phyloP scores from a whole-genome alignment of 306 rosid genomes.

The Cucurbita argyrosperma region DNA sequence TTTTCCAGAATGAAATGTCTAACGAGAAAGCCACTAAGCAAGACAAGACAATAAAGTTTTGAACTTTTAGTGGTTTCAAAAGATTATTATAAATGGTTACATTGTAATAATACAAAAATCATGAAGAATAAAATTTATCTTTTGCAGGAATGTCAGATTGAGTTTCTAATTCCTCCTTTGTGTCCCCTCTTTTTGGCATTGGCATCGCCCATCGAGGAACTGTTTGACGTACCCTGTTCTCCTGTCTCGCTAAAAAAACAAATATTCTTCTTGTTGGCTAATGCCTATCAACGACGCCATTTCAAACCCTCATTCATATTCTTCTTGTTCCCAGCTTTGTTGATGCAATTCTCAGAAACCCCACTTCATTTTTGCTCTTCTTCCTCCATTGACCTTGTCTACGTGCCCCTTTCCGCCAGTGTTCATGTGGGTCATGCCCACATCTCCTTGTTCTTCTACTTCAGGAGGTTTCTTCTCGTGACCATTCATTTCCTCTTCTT shows the following conservation, averaged over 20 bases:
- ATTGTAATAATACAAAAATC: background rate
- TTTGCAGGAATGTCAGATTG: background rate
- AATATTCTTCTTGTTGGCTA: background rate
- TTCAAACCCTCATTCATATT: background rate
- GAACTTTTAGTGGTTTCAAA: no score
- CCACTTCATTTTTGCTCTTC: background rate
- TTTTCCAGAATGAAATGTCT: no score
- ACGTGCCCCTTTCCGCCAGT: background rate
- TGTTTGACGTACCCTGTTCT: background rate
- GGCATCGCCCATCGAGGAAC: background rate
- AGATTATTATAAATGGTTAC: background rate
- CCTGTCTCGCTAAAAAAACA: background rate
- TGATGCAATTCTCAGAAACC: background rate
- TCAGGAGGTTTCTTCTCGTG: slow-evolving; percentile 5
- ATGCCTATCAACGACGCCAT: background rate
- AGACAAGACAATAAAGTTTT: no score
- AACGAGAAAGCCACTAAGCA: no score
- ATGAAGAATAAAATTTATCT: background rate
- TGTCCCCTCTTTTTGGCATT: background rate
- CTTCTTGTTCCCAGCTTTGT: background rate
- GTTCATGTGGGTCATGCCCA: slow-evolving; percentile 3
- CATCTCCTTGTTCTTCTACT: background rate
- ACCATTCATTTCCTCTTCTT: slow-evolving; percentile 1
- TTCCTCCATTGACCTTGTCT: background rate
- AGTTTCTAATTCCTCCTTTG: background rate